A percentile compares a stretch with the other conserved stretches of the same genome.
Evolutionary conservation across 352 stramenopile species (phyloP).

Genomic region (Phytophthora aleatoria): DNA sequence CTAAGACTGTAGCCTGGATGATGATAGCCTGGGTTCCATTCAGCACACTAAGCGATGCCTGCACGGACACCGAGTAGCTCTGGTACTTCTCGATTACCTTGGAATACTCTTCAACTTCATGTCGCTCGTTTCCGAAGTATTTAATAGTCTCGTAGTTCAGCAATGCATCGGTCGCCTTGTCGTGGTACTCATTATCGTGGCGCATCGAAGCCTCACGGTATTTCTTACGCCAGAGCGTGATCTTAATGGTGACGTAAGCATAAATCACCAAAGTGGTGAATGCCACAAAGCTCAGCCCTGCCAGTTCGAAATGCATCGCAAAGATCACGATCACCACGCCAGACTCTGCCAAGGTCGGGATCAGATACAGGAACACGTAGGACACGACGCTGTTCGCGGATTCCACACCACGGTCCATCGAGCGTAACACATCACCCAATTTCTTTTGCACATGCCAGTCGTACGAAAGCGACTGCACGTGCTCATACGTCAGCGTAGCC

Average conservation of each 20-base stretch:
- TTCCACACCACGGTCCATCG: constrained; percentile 92
- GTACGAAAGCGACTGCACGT: constrained; percentile 96
- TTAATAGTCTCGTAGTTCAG: constrained; percentile 99
- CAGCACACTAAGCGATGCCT: constrained; percentile 94
- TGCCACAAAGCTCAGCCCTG: constrained; percentile 89
- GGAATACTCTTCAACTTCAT: constrained; percentile 93
- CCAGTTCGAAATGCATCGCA: constrained; percentile 93
- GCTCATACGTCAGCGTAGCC: constrained; percentile 94
- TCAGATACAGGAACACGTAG: constrained; percentile 97
- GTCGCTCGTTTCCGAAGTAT: constrained; percentile 95
- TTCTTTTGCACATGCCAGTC: constrained; percentile 99
- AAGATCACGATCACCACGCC: constrained; percentile 95
- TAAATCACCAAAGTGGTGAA: constrained; percentile 97
- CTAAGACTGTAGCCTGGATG: constrained; percentile 76
- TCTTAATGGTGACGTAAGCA: constrained; percentile 94
- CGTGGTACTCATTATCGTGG: constrained; percentile 98
- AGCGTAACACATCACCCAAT: constrained; percentile 95
- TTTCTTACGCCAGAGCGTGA: constrained; percentile 98
- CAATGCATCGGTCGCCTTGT: constrained; percentile 96
- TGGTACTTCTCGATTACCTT: constrained; percentile 95
- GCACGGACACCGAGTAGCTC: constrained; percentile 91
- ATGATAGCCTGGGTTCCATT: constrained; percentile 94
- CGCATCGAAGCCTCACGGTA: constrained; percentile 94
- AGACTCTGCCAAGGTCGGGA: constrained; percentile 94
- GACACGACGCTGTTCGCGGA: constrained; percentile 96